phyloP scores from a whole-genome alignment of 768 basidiomycete genomes.

The Lactifluus subvellereus region DNA sequence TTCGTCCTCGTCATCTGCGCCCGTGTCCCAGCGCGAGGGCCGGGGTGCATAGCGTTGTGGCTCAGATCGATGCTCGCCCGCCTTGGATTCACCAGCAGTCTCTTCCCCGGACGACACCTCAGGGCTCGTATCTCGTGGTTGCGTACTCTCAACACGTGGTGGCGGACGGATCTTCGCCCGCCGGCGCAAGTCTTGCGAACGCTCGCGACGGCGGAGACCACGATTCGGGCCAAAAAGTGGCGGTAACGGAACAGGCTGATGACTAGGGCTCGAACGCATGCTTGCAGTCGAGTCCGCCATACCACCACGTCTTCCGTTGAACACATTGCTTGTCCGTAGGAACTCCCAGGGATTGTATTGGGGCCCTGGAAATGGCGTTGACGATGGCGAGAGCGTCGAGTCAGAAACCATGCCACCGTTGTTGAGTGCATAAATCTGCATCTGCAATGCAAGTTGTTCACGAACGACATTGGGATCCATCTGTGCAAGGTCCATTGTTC shows the following conservation, averaged over 20 bases:
- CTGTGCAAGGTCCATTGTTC: constrained; percentile 26
- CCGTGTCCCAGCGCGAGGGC: constrained; percentile 31
- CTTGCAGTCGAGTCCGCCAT: constrained; percentile 48
- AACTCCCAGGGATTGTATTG: constrained; percentile 71
- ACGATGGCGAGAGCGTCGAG: constrained; percentile 70
- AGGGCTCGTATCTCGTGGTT: constrained; percentile 75
- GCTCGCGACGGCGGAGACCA: constrained; percentile 43
- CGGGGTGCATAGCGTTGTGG: constrained; percentile 23
- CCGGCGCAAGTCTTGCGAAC: constrained; percentile 33
- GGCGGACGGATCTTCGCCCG: constrained; percentile 50
- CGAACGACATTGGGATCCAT: constrained; percentile 48
- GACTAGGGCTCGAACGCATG: constrained; percentile 65
- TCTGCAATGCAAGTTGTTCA: constrained; percentile 68
- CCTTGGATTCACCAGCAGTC: constrained; percentile 60
- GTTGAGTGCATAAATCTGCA: constrained; percentile 70
- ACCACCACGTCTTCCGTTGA: constrained; percentile 16
- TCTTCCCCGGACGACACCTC: constrained; percentile 75
- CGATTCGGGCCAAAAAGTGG: constrained; percentile 42
- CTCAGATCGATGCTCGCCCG: constrained; percentile 25
- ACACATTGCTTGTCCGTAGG: constrained; percentile 37
- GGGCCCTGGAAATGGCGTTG: constrained; percentile 63
- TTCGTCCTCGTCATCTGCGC: constrained; percentile 38
- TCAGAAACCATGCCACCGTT: constrained; percentile 60
- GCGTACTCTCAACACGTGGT: constrained; percentile 76
- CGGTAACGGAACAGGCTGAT: constrained; percentile 56